phyloP scores from a whole-genome alignment of 208 protist genomes.

The Leishmania guyanensis region DNA sequence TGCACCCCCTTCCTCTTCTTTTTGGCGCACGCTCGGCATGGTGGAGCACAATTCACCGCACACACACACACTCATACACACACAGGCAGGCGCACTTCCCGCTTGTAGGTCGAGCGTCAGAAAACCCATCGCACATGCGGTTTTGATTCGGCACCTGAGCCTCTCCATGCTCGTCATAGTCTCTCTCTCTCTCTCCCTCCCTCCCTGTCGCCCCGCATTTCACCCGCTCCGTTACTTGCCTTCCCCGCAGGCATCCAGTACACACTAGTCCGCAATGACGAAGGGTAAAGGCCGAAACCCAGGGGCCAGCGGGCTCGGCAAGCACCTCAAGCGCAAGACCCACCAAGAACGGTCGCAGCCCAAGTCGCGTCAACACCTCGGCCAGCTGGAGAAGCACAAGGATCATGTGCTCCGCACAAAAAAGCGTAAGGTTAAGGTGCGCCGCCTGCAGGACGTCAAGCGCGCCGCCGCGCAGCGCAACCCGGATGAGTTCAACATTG shows the following conservation, averaged over 20 bases:
- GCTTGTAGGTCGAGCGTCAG: neutral
- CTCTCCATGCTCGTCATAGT: neutral
- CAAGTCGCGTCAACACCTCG: constrained; percentile 75
- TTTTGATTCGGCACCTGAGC: neutral
- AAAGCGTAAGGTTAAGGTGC: constrained; percentile 76
- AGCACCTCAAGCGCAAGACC: constrained; percentile 88
- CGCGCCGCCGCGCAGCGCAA: constrained; percentile 89
- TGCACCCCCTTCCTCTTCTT: neutral
- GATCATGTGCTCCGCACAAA: constrained; percentile 90
- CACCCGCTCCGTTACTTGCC: neutral
- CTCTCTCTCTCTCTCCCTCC: neutral
- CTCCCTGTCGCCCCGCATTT: neutral
- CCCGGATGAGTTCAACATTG: constrained; percentile 94
- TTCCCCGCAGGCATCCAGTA: neutral
- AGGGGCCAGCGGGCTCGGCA: constrained; percentile 77
- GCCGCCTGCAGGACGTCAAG: constrained; percentile 77
- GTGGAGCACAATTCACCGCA: neutral
- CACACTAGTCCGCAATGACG: constrained; percentile 49
- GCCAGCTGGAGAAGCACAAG: constrained; percentile 94
- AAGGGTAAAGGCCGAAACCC: constrained; percentile 89
- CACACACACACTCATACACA: neutral
- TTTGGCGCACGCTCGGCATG: neutral
- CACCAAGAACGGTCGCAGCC: constrained; percentile 92
- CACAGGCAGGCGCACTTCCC: too few relatives aligned
- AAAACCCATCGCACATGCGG: neutral